Base-by-base conservation (phyloP, 164 flowering plant species). In the Saururus chinensis region DNA sequence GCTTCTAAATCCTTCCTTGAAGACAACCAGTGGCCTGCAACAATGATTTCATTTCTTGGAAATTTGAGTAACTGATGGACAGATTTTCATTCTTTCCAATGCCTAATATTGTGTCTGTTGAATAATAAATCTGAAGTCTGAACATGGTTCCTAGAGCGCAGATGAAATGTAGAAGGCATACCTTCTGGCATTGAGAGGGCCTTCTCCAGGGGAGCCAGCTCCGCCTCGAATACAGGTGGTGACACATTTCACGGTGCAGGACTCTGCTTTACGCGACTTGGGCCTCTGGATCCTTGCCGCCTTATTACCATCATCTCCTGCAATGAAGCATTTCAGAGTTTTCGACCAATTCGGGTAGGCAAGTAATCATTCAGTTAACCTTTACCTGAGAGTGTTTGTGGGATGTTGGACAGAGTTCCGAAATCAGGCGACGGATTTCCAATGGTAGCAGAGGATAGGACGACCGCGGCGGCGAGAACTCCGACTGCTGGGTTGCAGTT, bases 121-220 rank as follows among this genome's bases (percentile, higher is more conserved):
- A 30, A 30, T 30, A 30, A 30, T 30, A 2, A 30, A 30, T 30
- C 37, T 30, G n/a, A n/a, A n/a, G n/a, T n/a, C 45, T 41, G 45
- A 41, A 9, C 7, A 9, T 8, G 55, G 55, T 52, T 19, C 16
- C 45, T 41, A 9, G 12, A 8, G 45, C 8, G 12, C 6, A 41
- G 45, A 9, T 8, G 12, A 12, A 45, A 12, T 45, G 17, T 12
- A 12, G 49, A 8, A 8, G 49, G 14, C 45, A 41, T 64, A 86
- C 97, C 93, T 82, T 51, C 88, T 66, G 40, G 84, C 71, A 40
- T 86, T 88, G 10, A 88, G 66, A 42, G 98, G 96, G 13, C 97
- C 97, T 80, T 89, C 97, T 4, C 96, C 96, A 0, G 88, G 97
- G 1, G 92, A 77, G n/a, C 92, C 96, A 24, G 76, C 80, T 16